Conservation (phyloP, 192 early-diverging fungal genomes). For the Mortierella hygrophila region DNA sequence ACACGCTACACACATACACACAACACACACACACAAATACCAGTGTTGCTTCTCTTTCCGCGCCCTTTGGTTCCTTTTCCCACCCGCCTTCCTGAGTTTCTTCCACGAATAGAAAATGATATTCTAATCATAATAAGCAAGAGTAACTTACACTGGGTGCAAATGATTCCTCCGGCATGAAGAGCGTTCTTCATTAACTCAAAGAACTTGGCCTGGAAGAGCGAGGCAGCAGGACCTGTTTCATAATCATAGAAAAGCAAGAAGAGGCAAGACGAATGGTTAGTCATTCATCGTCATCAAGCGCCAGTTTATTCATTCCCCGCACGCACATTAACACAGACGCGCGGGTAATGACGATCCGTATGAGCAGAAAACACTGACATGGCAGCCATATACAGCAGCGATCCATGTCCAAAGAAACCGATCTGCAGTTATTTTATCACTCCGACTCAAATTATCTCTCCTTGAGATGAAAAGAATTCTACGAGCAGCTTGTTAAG, state of each 20-base stretch:
- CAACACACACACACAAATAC: no score
- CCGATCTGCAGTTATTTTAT: neutral
- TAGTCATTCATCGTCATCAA: neutral
- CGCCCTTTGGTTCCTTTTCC: neutral
- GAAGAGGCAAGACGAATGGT: neutral
- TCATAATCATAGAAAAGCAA: neutral
- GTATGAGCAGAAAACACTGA: neutral
- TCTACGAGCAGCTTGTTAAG: neutral
- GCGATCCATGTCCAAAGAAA: neutral
- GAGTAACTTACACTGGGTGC: conserved; percentile 85
- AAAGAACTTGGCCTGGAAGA: conserved; percentile 95
- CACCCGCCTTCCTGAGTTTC: neutral
- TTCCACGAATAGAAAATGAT: neutral
- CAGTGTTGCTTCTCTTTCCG: neutral
- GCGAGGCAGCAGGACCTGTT: conserved; percentile 91
- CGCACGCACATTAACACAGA: neutral
- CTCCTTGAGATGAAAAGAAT: neutral
- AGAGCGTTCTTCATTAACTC: conserved; percentile 94
- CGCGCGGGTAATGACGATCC: neutral
- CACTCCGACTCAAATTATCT: conserved; percentile 1
- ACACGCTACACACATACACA: neutral
- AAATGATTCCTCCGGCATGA: conserved; percentile 90
- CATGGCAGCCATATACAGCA: neutral
- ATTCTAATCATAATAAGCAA: neutral
- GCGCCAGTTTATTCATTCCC: conserved; percentile 6